Base-by-base conservation (phyloP, 805 yeast species). In the Yamadazyma tumulicola region DNA sequence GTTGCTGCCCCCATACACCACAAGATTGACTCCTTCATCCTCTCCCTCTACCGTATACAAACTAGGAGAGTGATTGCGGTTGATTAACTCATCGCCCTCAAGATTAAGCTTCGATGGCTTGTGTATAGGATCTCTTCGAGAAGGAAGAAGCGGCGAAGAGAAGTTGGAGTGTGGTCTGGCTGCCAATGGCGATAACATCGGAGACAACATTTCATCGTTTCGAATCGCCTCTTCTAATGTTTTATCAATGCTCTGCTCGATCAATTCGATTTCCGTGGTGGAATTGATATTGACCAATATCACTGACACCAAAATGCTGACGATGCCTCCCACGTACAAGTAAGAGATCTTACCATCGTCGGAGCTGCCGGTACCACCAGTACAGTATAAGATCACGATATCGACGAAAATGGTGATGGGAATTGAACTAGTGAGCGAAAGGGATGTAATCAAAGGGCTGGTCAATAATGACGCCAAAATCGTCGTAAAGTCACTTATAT, bases 381-480 rank as follows among this genome's bases (percentile, higher is more conserved):
- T 38, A 9, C 55, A n/a, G 14, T 41, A 45, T 26, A 62, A 43
- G 6, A 62, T 47, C 11, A 68, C 42, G 41, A 64, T 72, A 45
- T 75, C 81, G 31, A 72, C 59, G 34, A 70, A 59, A 46, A 75
- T 70, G 19, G 74, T 69, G 16, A 75, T 57, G 3, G 81, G 81
- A 22, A 75, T 72, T 0, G 73, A 68, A 0, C 75, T 62, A 1
- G 79, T 72, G 22, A 75, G 51, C 3, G 78, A 72, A 24, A 75
- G 55, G 3, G 78, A 62, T 2, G 76, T 67, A 11, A 74, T 64
- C 37, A 75, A 59, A 1, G 81, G 81, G 30, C 77, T 72, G 1
- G 79, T 75, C 25, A 74, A 55, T 14, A 75, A 49, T 58, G 73
- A 63, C 6, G 79, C 77, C 10, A 72, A 46, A n/a, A 74, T 64